Conservation (phyloP, 2,329 filamentous ascomycete genomes). For the Pseudogymnoascus sp. region DNA sequence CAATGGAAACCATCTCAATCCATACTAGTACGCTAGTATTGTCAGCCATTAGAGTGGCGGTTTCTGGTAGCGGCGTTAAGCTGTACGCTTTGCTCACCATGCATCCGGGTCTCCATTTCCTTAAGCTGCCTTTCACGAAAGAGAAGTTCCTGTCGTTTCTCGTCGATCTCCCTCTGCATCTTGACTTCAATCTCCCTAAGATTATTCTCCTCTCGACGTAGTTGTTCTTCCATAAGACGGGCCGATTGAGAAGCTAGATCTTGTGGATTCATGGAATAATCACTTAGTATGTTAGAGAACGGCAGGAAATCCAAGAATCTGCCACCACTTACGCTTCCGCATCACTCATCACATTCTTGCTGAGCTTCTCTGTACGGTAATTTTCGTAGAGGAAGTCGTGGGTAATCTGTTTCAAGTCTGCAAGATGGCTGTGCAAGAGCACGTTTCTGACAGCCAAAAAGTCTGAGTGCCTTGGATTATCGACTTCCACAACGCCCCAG, state of each 20-base stretch:
- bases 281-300: slow-evolving; percentile 36
- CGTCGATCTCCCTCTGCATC: slow-evolving; percentile 99
- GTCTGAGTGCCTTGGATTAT: slow-evolving; percentile 97
- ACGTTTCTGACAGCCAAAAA: slow-evolving; percentile 96
- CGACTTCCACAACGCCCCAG: slow-evolving; percentile 97
- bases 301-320: slow-evolving; percentile 27
- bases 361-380: slow-evolving; percentile 99
- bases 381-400: slow-evolving; percentile 99
- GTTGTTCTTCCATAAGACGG: slow-evolving; percentile 98
- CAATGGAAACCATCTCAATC: too few species aligned
- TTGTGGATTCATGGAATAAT: slow-evolving; percentile 94
- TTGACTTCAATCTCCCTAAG: slow-evolving; percentile 98
- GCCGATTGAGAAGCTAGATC: slow-evolving; percentile 95
- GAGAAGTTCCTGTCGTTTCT: slow-evolving; percentile 97
- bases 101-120: slow-evolving; percentile 97
- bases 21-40: too few species aligned
- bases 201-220: slow-evolving; percentile 99
- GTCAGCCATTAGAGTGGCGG: too few species aligned
- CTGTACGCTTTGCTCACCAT: slow-evolving; percentile 64
- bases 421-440: slow-evolving; percentile 93
- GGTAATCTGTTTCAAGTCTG: slow-evolving; percentile 98
- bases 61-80: slow-evolving; percentile 30
- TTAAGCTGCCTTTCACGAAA: slow-evolving; percentile 96
- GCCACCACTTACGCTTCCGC: slow-evolving; percentile 66
- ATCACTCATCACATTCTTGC: slow-evolving; percentile 95